Percentiles rank a stretch among this genome's conserved stretches.
phyloP scores from a whole-genome alignment of 176 grass and related monocot species.

The Phyllostachys edulis region DNA sequence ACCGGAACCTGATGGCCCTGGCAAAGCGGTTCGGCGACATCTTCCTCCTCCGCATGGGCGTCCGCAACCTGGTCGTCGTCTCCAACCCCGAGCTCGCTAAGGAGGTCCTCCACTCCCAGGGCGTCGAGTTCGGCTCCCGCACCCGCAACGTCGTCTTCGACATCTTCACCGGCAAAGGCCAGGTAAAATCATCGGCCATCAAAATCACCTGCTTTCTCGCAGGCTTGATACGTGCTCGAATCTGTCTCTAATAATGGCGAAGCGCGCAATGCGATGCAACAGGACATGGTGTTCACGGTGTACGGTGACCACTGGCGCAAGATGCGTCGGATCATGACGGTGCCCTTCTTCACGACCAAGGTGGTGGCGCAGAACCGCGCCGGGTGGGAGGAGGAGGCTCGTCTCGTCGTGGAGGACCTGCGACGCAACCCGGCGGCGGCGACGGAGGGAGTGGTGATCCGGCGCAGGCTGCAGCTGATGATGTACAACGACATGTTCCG shows the following conservation, averaged over 20 bases:
- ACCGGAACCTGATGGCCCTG: conserved; percentile 68
- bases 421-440: conserved; percentile 40
- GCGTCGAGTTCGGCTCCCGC: conserved; percentile 95
- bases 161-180: conserved; percentile 91
- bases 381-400: conserved; percentile 87
- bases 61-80: conserved; percentile 86
- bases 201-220: not conserved
- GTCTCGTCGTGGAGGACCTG: conserved; percentile 77
- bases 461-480: conserved; percentile 75
- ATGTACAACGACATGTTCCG: conserved; percentile 99
- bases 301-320: conserved; percentile 97
- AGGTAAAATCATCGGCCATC: conserved; percentile 22
- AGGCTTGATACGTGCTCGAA: not conserved
- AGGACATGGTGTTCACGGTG: conserved; percentile 94
- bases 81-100: conserved; percentile 77
- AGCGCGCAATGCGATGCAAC: not conserved
- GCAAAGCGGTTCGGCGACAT: conserved; percentile 80
- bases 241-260: not conserved
- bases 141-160: conserved; percentile 97
- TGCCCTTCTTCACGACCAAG: conserved; percentile 94
- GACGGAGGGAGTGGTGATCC: conserved; percentile 51
- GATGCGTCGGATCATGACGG: conserved; percentile 98
- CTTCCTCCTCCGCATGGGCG: conserved; percentile 87
- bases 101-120: conserved; percentile 93
- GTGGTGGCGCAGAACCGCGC: conserved; percentile 72